Percentiles rank a stretch among this genome's conserved stretches.
These are phyloP conservation scores for Cordyceps pruinosa DNA, from an alignment of 2,329 filamentous ascomycete species.

Conservation along the genomic window DNA sequence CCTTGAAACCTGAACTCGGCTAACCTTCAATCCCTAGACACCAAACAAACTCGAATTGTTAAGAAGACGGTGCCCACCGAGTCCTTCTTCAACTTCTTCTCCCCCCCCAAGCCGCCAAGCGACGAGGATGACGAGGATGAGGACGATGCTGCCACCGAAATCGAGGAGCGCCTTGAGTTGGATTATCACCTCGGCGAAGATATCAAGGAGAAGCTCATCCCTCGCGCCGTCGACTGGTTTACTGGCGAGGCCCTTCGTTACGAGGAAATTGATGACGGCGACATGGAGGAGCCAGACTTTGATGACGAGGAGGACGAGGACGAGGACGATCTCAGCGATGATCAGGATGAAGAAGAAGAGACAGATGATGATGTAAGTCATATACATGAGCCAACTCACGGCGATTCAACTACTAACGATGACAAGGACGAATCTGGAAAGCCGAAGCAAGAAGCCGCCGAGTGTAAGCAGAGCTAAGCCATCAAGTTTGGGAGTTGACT, in stretches of 20 bases:
- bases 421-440: constrained; percentile 74
- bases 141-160: constrained; percentile 75
- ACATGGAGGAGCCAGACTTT: constrained; percentile 73
- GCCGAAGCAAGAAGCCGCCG: constrained; percentile 88
- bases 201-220: constrained; percentile 99
- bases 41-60: constrained; percentile 96
- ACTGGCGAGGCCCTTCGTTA: constrained; percentile 96
- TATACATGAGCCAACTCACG: background rate
- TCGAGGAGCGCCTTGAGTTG: constrained; percentile 94
- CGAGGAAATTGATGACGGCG: constrained; percentile 82
- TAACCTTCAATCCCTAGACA: constrained; percentile 54
- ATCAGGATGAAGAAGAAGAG: constrained; percentile 76
- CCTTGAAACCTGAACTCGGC: background rate
- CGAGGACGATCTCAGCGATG: constrained; percentile 76
- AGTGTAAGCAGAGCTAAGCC: constrained; percentile 88
- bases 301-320: constrained; percentile 92
- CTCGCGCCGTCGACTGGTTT: constrained; percentile 98
- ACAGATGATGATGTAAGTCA: constrained; percentile 67
- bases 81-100: constrained; percentile 99
- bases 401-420: constrained; percentile 1
- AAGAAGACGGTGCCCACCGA: constrained; percentile 99
- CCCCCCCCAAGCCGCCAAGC: constrained; percentile 77
- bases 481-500: background rate
- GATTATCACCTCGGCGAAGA: constrained; percentile 99
- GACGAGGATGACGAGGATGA: constrained; percentile 61